phyloP scores from a whole-genome alignment of 257 asterid species.

The Knoxia roxburghii region DNA sequence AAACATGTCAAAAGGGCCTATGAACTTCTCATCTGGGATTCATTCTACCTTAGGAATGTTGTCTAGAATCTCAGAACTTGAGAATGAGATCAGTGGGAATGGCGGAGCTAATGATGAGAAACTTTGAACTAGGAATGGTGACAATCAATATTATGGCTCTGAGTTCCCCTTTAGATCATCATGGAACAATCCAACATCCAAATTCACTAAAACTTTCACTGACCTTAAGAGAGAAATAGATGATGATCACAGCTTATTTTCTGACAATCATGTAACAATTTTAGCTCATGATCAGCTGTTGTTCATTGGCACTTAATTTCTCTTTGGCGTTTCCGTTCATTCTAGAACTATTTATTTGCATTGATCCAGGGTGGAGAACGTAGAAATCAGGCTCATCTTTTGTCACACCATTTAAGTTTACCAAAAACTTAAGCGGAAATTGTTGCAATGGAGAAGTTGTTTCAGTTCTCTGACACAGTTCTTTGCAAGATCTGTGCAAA shows the following conservation, averaged over 20 bases:
- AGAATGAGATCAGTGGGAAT: conserved; percentile 29
- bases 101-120: conserved; percentile 28
- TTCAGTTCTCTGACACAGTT: conserved; percentile 60
- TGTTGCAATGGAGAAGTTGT: conserved; percentile 55
- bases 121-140: conserved; percentile 22
- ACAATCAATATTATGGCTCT: conserved; percentile 32
- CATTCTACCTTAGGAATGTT: conserved; percentile 44
- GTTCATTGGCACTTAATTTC: not conserved
- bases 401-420: conserved; percentile 66
- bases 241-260: conserved; percentile 28
- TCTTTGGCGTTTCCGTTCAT: not conserved
- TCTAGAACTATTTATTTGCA: not conserved
- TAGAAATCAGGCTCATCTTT: conserved; percentile 31
- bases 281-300: not conserved
- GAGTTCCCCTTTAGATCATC: conserved; percentile 43
- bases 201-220: conserved; percentile 37
- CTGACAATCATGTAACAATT: conserved; percentile 33
- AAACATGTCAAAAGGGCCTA: conserved; percentile 22
- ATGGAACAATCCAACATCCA: conserved; percentile 54
- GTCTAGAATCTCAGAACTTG: conserved; percentile 53
- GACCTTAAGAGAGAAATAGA: conserved; percentile 62
- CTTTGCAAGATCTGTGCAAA: conserved; percentile 87
- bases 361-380: conserved; percentile 37
- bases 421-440: conserved; percentile 54
- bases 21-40: conserved; percentile 27